These are phyloP conservation scores for Populus simonii DNA, from an alignment of 345 rosid species.

Conservation along the genomic window DNA sequence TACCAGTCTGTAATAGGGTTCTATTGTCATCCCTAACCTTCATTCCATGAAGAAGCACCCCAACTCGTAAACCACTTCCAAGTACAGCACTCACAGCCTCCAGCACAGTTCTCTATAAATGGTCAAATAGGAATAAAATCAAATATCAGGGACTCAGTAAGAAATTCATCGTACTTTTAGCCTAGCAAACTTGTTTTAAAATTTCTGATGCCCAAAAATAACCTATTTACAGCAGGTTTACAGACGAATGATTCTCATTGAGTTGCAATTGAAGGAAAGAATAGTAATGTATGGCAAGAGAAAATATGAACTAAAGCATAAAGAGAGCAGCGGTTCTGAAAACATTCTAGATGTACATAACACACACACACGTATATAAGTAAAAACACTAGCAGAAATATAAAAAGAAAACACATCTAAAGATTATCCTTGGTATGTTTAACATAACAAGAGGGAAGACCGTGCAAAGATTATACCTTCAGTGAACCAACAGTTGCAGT, in stretches of 20 bases:
- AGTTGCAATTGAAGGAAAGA: not conserved
- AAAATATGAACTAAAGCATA: not conserved
- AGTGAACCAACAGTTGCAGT: constrained; percentile 76
- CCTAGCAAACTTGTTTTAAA: not conserved
- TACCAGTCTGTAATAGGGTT: constrained; percentile 73
- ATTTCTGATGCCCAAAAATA: not conserved
- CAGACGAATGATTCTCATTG: not conserved
- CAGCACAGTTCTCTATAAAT: constrained; percentile 65
- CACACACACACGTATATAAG: not conserved
- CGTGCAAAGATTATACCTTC: constrained; percentile 50
- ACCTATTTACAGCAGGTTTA: not conserved
- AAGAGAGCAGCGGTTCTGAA: not conserved
- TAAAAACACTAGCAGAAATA: not conserved
- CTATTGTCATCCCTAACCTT: constrained; percentile 82
- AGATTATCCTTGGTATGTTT: not conserved
- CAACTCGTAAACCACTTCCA: constrained; percentile 70
- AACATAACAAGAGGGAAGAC: not conserved
- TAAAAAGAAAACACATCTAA: not conserved
- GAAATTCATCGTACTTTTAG: not conserved
- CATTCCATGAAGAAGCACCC: constrained; percentile 81
- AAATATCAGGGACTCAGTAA: constrained; percentile 7
- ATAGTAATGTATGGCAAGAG: not conserved
- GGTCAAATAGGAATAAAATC: not conserved
- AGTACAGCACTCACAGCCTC: constrained; percentile 79
- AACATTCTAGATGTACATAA: not conserved